Evolutionary conservation across 495 filamentous ascomycete genomes (phyloP), one percentile per base, ranked within the genome.

Genomic region (Parmelia sp.): DNA sequence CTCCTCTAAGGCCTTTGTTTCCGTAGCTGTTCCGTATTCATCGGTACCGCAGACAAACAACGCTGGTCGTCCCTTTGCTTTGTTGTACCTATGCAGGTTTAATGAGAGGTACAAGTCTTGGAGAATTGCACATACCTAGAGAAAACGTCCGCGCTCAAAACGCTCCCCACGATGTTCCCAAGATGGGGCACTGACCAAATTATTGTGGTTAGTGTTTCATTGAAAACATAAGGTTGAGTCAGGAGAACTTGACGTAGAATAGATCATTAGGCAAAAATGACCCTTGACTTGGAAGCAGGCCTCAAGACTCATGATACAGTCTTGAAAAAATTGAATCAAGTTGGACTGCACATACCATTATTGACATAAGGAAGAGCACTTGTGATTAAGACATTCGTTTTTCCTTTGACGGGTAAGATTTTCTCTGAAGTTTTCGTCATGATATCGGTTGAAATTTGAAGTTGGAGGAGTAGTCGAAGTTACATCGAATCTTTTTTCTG

Each of bases 131-230:
- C 12, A 27, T 39, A 70, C 65, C 70, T 67, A 25, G 70, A 69
- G 71, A 90, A 95, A 71, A 88, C 87, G 76, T 92, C 89, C 44
- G 89, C 88, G 68, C 84, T 87, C 70, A 97, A 83, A 44, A 96
- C 91, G 68, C 87, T 90, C 62, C 94, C 94, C 61, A 97, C 83
- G 62, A 97, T 87, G 75, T 98, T 98, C 61, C 94, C 92, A 70
- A 96, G 80, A 76, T 96, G 93, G 59, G 93, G 94, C 14, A 95
- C 51, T 55, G 7, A 17, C 31, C 29, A 21, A 55, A 10, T 33
- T 31, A 21, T 19, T 33, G 17, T 23, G 15, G 27, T 55, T 25
- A 55, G 51, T 29, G 51, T 33, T 55, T 55, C 0, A 1, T 8
- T 55, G 8, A 10, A 0, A 10, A 21, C 4, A 29, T 17, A 21